These are phyloP conservation scores for Leccinum griseonigrum DNA, from an alignment of 1,284 basidiomycete species.

Conservation along the genomic window DNA sequence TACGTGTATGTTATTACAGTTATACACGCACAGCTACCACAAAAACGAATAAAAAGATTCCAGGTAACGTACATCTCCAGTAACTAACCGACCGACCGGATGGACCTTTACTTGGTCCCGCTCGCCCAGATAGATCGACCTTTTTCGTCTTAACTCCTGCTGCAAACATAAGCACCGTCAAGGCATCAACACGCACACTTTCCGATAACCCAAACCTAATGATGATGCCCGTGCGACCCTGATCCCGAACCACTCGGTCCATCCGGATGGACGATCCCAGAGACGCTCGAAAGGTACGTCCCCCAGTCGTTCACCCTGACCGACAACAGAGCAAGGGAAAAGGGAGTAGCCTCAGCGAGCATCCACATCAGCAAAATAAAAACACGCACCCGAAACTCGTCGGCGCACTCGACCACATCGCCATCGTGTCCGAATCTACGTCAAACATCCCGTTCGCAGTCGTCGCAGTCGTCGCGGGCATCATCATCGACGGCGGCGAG, in stretches of 20 bases:
- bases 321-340: not conserved
- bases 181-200: not conserved
- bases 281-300: constrained; percentile 33
- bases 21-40: not conserved
- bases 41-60: not conserved
- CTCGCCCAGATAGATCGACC: not conserved
- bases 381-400: constrained; percentile 52
- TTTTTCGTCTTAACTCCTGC: not conserved
- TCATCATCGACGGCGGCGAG: not conserved
- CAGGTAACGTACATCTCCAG: not conserved
- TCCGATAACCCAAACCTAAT: not conserved
- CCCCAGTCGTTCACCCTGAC: constrained; percentile 37
- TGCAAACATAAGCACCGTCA: not conserved
- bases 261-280: constrained; percentile 20
- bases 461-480: constrained; percentile 1
- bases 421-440: constrained; percentile 47
- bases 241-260: constrained; percentile 6
- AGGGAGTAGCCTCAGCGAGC: not conserved
- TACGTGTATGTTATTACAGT: too few species aligned
- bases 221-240: not conserved
- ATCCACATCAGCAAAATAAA: not conserved
- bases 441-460: constrained; percentile 10
- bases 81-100: not conserved
- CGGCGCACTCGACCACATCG: constrained; percentile 60
- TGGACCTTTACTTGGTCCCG: not conserved